Percentiles rank a stretch among this genome's conserved stretches.
These are phyloP conservation scores for Arxiozyma telluris DNA, from an alignment of 1,139 yeast genomes.

Conservation along the genomic window DNA sequence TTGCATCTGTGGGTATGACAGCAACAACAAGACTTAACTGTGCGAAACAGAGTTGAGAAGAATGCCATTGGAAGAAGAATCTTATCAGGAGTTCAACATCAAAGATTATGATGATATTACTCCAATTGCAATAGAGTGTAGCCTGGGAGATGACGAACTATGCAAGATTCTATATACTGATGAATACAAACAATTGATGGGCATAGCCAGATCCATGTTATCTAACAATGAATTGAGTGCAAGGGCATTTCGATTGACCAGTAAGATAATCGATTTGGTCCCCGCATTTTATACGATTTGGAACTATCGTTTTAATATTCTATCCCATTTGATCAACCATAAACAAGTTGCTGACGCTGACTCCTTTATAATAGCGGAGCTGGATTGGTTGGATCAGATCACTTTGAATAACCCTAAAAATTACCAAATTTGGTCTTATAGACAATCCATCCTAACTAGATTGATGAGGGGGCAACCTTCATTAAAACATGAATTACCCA, in stretches of 20 bases:
- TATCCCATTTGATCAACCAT: constrained; percentile 9
- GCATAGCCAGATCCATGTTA: constrained; percentile 55
- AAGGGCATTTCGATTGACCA: constrained; percentile 62
- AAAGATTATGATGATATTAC: constrained; percentile 15
- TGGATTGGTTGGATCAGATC: constrained; percentile 69
- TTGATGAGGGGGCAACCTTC: constrained; percentile 32
- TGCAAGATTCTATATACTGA: constrained; percentile 73
- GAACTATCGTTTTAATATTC: constrained; percentile 61
- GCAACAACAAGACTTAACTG: not conserved
- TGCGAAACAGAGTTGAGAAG: not conserved
- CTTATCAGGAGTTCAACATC: not conserved
- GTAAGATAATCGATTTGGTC: constrained; percentile 51
- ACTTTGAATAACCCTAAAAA: constrained; percentile 78
- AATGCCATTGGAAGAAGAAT: constrained; percentile 6
- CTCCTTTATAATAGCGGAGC: constrained; percentile 36
- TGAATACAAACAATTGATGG: constrained; percentile 57
- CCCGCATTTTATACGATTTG: constrained; percentile 93
- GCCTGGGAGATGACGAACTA: constrained; percentile 39
- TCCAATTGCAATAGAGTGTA: constrained; percentile 23
- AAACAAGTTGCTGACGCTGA: constrained; percentile 4
- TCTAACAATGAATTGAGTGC: constrained; percentile 52
- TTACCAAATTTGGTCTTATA: constrained; percentile 93
- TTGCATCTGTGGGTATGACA: no score
- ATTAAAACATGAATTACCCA: constrained; percentile 50
- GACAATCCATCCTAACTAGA: constrained; percentile 48